These are phyloP conservation scores for Globisporangium megalacanthum DNA, from an alignment of 352 stramenopile species.

Conservation along the genomic window DNA sequence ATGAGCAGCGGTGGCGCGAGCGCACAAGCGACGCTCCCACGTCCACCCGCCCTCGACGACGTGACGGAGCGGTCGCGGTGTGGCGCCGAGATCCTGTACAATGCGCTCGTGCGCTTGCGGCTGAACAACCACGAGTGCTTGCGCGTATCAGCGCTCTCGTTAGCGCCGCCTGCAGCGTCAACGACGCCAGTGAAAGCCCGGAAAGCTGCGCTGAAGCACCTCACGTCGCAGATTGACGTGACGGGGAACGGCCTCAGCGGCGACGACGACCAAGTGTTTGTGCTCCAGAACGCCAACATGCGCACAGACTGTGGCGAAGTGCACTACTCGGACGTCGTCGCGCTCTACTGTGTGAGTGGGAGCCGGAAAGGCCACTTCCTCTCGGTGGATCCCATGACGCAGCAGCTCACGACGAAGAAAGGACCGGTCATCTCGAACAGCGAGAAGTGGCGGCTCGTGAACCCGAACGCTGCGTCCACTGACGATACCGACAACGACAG, in stretches of 20 bases:
- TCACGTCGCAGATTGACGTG: conserved; percentile 38
- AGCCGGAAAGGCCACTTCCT: conserved; percentile 69
- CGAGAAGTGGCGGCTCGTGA: conserved; percentile 78
- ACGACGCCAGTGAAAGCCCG: conserved; percentile 17
- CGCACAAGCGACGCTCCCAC: conserved; percentile 6
- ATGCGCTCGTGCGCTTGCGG: conserved; percentile 56
- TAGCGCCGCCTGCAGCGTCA: conserved; percentile 14
- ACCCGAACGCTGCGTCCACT: conserved; percentile 28
- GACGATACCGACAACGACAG: conserved; percentile 12
- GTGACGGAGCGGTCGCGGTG: conserved; percentile 52
- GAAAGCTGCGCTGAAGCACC: conserved; percentile 16
- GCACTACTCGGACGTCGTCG: conserved; percentile 70
- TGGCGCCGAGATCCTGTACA: conserved; percentile 67
- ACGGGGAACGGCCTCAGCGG: conserved; percentile 56
- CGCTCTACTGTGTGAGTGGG: conserved; percentile 66
- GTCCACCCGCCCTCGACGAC: conserved; percentile 23
- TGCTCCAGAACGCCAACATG: conserved; percentile 67
- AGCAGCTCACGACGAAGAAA: conserved; percentile 62
- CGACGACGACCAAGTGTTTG: conserved; percentile 78
- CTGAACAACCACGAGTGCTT: conserved; percentile 70
- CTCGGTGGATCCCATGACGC: conserved; percentile 52
- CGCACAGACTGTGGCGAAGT: conserved; percentile 62
- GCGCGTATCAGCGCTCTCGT: conserved; percentile 30
- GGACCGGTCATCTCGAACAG: conserved; percentile 68
- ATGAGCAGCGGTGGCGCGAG: conserved; percentile 3